phyloP scores from a whole-genome alignment of 345 rosid species.

The Citrus medica region DNA sequence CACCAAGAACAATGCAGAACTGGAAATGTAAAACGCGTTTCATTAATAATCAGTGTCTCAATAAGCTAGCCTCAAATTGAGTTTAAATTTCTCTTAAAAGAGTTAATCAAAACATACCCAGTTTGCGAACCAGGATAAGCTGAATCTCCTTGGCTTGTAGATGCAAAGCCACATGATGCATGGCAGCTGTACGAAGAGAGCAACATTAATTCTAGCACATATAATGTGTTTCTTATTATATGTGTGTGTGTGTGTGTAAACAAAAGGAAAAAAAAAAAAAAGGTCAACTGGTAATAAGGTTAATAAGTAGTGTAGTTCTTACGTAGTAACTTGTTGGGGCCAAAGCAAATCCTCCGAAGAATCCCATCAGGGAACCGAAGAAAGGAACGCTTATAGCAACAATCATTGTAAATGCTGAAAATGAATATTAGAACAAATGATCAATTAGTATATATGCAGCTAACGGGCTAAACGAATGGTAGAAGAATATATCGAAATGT shows the following conservation, averaged over 20 bases:
- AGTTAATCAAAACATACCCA: conserved; percentile 49
- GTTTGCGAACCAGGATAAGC: conserved; percentile 58
- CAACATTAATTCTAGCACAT: background rate
- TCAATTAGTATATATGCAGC: too few relatives aligned
- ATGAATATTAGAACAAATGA: background rate
- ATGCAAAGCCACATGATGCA: conserved; percentile 73
- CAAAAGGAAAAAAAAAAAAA: too few relatives aligned
- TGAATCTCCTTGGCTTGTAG: conserved; percentile 61
- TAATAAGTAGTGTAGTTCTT: conserved; percentile 8
- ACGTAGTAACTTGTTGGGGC: conserved; percentile 83
- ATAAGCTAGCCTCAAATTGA: background rate
- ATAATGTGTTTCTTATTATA: too few relatives aligned
- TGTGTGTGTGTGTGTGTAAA: too few relatives aligned
- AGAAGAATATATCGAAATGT: background rate
- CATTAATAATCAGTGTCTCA: background rate
- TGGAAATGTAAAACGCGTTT: conserved; percentile 13
- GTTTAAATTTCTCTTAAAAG: background rate
- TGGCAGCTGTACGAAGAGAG: conserved; percentile 45
- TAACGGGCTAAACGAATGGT: background rate
- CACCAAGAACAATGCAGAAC: conserved; percentile 64
- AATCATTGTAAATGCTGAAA: conserved; percentile 69
- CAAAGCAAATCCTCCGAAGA: conserved; percentile 87
- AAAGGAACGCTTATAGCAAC: conserved; percentile 64
- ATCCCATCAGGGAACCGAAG: conserved; percentile 74
- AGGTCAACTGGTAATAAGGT: too few relatives aligned